Evolutionary conservation across 192 early-diverging fungal genomes (phyloP).

Genomic region (Gryganskiella cystojenkinii): DNA sequence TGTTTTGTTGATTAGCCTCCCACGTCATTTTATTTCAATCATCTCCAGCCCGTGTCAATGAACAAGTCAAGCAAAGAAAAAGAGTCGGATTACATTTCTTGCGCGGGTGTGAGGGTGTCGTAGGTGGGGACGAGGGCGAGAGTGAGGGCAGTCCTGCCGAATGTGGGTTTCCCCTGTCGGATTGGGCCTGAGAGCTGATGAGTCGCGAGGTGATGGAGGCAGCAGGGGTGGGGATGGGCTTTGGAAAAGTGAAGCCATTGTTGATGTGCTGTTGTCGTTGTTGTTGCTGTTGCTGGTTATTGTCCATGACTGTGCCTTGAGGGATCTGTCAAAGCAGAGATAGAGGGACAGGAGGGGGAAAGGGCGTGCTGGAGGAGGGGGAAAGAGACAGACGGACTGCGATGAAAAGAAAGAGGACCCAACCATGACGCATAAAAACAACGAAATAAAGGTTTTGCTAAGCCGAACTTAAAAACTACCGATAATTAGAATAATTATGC

Average conservation of each 20-base stretch:
- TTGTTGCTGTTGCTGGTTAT: neutral
- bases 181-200: neutral
- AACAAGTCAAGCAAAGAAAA: neutral
- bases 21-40: slow-evolving; percentile 1
- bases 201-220: too few relatives aligned
- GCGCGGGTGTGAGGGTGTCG: slow-evolving; percentile 28
- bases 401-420: neutral
- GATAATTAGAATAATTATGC: too few relatives aligned
- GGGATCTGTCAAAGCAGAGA: too few relatives aligned
- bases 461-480: too few relatives aligned
- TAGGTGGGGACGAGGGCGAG: neutral
- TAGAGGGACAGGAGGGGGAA: too few relatives aligned
- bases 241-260: slow-evolving; percentile 1
- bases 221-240: neutral
- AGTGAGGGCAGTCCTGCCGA: neutral
- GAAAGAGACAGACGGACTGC: neutral
- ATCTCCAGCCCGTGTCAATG: neutral
- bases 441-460: too few relatives aligned
- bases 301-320: neutral
- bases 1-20: neutral
- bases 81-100: slow-evolving; percentile 34
- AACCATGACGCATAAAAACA: too few relatives aligned
- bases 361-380: neutral
- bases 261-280: neutral
- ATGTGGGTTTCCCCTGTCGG: neutral